Conservation (phyloP, 352 stramenopile genomes). For the Globisporangium okanoganense region DNA sequence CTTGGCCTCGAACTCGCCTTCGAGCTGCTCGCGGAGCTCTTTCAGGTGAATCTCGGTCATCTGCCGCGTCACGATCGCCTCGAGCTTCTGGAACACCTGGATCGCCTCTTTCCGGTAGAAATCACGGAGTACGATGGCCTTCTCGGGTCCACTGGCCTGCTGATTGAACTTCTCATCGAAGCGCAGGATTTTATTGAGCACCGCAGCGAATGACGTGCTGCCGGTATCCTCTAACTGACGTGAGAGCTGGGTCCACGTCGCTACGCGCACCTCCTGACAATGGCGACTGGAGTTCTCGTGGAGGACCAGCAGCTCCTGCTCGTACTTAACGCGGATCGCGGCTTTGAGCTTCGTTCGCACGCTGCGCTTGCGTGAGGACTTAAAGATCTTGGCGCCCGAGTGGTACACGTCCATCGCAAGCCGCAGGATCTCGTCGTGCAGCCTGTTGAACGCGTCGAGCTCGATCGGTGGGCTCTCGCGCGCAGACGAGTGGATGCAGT, state of each 20-base stretch:
- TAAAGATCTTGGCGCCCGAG: conserved; percentile 26
- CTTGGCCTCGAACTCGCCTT: conserved; percentile 56
- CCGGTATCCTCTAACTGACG: conserved; percentile 7
- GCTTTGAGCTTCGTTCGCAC: conserved; percentile 51
- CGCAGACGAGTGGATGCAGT: conserved; percentile 64
- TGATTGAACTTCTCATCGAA: conserved; percentile 54
- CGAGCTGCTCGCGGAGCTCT: conserved; percentile 44
- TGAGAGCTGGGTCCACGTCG: conserved; percentile 41
- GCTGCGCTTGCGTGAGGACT: conserved; percentile 34
- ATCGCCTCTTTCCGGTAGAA: conserved; percentile 61
- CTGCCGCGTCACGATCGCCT: conserved; percentile 41
- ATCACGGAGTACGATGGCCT: conserved; percentile 40
- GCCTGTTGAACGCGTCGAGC: conserved; percentile 50
- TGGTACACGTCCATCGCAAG: conserved; percentile 73
- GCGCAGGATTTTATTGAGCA: conserved; percentile 39
- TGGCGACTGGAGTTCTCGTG: conserved; percentile 41
- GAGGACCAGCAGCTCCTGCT: conserved; percentile 35
- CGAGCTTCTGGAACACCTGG: conserved; percentile 47
- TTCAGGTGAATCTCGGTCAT: conserved; percentile 54
- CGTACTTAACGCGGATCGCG: conserved; percentile 38
- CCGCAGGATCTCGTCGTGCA: conserved; percentile 68
- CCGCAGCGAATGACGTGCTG: conserved; percentile 28
- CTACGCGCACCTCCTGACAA: conserved; percentile 36
- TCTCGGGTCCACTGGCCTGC: conserved; percentile 47
- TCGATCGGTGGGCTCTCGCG: conserved; percentile 58